phyloP scores from a whole-genome alignment of 2,329 filamentous ascomycete species.

The Cylindrodendrum hubeiense region DNA sequence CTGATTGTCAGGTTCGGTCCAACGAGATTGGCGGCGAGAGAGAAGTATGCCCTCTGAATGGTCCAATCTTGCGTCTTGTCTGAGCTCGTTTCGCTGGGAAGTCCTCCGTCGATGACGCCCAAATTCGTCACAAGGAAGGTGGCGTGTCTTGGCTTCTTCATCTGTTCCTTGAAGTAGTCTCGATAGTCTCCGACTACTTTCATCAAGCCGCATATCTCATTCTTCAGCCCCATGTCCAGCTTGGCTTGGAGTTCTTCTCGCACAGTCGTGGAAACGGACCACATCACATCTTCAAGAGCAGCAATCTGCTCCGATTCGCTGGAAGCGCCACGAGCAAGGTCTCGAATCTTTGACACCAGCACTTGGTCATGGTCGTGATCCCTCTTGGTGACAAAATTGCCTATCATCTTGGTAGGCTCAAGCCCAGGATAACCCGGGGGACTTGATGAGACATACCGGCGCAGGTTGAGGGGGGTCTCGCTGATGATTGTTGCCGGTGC shows the following conservation, averaged over 20 bases:
- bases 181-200: constrained; percentile 37
- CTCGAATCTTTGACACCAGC: constrained; percentile 5
- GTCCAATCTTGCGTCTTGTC: constrained; percentile 25
- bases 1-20: constrained; percentile 26
- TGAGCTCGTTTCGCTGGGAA: background rate
- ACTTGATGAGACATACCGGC: constrained; percentile 30
- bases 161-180: constrained; percentile 11
- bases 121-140: constrained; percentile 40
- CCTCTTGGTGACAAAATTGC: constrained; percentile 29
- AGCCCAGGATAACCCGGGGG: constrained; percentile 5
- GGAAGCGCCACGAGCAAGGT: background rate
- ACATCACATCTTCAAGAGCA: constrained; percentile 33
- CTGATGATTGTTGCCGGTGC: constrained; percentile 10
- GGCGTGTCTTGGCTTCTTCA: constrained; percentile 31
- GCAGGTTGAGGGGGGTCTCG: constrained; percentile 39
- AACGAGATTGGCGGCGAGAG: constrained; percentile 18
- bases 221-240: constrained; percentile 36
- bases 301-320: background rate
- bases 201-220: constrained; percentile 38
- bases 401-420: constrained; percentile 26
- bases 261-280: constrained; percentile 32
- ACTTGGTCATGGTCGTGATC: constrained; percentile 11
- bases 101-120: constrained; percentile 39
- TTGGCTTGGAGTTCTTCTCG: constrained; percentile 29
- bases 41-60: constrained; percentile 31